phyloP scores from a whole-genome alignment of 495 filamentous ascomycete genomes.

The Bacidia gigantensis region DNA sequence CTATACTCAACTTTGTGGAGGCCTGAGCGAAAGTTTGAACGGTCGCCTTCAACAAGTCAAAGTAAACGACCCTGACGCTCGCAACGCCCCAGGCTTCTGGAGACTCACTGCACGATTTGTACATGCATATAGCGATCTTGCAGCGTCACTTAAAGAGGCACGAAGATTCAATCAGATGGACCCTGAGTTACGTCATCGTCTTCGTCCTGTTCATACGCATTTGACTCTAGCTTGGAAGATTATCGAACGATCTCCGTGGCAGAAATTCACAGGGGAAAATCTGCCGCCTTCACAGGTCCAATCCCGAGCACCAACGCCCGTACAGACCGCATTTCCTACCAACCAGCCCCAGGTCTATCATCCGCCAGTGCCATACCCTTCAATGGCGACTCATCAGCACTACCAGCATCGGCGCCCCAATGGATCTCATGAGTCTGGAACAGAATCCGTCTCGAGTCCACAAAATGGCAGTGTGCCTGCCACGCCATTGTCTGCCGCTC shows the following conservation, averaged over 20 bases:
- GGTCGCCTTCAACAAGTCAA: slow-evolving; percentile 62
- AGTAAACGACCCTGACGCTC: slow-evolving; percentile 61
- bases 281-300: neutral
- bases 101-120: slow-evolving; percentile 64
- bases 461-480: slow-evolving; percentile 34
- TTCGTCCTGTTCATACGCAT: slow-evolving; percentile 61
- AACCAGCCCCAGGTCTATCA: neutral
- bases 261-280: slow-evolving; percentile 34
- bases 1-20: slow-evolving; percentile 48
- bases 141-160: slow-evolving; percentile 55
- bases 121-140: slow-evolving; percentile 60
- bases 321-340: slow-evolving; percentile 1
- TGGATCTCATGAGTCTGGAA: slow-evolving; percentile 18
- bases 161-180: slow-evolving; percentile 50
- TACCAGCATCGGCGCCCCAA: slow-evolving; percentile 10
- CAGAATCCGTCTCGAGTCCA: slow-evolving; percentile 25
- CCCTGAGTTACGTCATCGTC: slow-evolving; percentile 49
- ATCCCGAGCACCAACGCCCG: slow-evolving; percentile 1
- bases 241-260: slow-evolving; percentile 70
- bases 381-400: slow-evolving; percentile 5
- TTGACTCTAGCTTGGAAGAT: slow-evolving; percentile 61
- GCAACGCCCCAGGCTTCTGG: slow-evolving; percentile 72
- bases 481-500: slow-evolving; percentile 68
- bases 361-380: slow-evolving; percentile 3
- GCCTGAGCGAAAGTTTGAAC: slow-evolving; percentile 54